Evolutionary conservation across 2,329 filamentous ascomycete species (phyloP), one percentile per base, ranked within the genome.

Genomic region (Trichoderma citrinoviride): DNA sequence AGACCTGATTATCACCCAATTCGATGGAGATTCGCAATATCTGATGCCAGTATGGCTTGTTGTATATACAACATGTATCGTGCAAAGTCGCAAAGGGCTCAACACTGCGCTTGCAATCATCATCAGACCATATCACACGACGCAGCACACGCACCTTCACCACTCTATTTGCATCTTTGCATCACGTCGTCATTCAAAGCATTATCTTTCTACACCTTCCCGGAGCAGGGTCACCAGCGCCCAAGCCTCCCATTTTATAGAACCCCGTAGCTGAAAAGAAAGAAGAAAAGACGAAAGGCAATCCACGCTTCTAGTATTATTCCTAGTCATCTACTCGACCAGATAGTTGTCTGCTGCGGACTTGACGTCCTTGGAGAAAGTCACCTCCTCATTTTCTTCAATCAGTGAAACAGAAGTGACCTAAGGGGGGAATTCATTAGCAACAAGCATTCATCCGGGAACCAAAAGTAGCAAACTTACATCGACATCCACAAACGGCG

Each of bases 401-500:
- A 93, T 73, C 70, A 95, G 79, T 27, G 85, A 85, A 25, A 94
- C 90, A 52, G 87, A 84, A 3, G 82, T 81, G 58, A 93, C 89
- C 90, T 73, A 33, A 2, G 44, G 10, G 44, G 10, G 0, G n/a
- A 15, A 44, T 10, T 63, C 15, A 17, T 64, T 64, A 64, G 56
- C 10, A 21, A 53, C 17, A 64, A 77, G 71, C 21, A 7, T 27
- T 21, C 19, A 27, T 43, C 14, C 7, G 53, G 7, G 7, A 12
- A 25, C 7, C 23, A 17, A 7, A 17, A 6, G 4, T 3, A 17
- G 15, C 6, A 7, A 68, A 85, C 90, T 89, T 83, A 98, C 94
- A 80, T 97, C 93, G 68, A 99, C 91, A 72, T 97, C 92, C 57
- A 98, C 85, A 77, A 92, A 97, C 29, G 95, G 94, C 65, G 85